Evolutionary conservation across 495 filamentous ascomycete genomes (phyloP), one percentile per base, ranked within the genome.

Genomic region (Monascus purpureus): DNA sequence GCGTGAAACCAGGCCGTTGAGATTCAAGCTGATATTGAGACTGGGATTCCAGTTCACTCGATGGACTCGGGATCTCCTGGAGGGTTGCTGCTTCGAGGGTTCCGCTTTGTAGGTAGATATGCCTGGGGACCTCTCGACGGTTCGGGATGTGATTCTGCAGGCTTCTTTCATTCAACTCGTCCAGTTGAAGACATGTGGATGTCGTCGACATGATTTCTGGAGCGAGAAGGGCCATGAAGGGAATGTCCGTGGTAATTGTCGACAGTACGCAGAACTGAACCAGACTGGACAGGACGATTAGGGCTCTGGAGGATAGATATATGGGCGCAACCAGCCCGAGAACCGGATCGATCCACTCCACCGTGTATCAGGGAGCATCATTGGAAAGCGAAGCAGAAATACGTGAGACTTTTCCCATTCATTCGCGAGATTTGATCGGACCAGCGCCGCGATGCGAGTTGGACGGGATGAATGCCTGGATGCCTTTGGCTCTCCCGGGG

Each of bases 171-270:
- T 22, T 23, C 18, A 45, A 31, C 33, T 42, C 36, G 17, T 42
- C 36, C 13, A 50, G 31, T 30, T 50, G 49, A 12, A 53, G 31
- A 28, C 30, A 50, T 18, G 49, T 53, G 17, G 49, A 47, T 28
- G 44, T 46, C 13, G 49, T 43, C 42, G 50, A 47, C 39, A 44
- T 53, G 30, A 16, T 32, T 1, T 12, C 12, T 6, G n/a, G n/a
- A n/a, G n/a, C n/a, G n/a, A 4, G 5, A 4, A 39, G 35, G 4
- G 36, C 33, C 25, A 46, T 8, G 20, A 46, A 29, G n/a, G 6
- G 6, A 28, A n/a, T 28, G n/a, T 6, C 11, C 26, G 48, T 33
- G 33, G 46, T 44, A 22, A 28, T 32, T 16, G 17, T 22, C 28
- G 38, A 20, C 22, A 33, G 33, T 19, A 25, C 13, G 13, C 18